These are phyloP conservation scores for Xylogone sp. DNA, from an alignment of 2,329 filamentous ascomycete genomes.

Conservation along the genomic window DNA sequence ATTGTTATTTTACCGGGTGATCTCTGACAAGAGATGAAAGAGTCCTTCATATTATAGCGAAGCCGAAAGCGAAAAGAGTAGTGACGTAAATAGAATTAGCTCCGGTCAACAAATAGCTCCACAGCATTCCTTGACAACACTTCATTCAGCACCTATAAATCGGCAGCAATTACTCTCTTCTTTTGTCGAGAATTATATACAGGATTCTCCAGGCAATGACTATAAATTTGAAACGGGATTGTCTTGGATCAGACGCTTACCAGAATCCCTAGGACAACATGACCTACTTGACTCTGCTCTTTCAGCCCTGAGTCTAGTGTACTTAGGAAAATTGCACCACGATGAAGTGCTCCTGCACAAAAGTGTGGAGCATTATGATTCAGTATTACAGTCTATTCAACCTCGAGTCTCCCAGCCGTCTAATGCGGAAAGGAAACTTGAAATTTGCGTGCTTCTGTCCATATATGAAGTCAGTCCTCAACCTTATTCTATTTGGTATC, in stretches of 20 bases:
- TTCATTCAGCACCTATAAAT: no score
- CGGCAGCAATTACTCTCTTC: no score
- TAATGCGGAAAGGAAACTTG: not conserved
- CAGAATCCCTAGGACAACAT: not conserved
- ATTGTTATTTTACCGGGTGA: no score
- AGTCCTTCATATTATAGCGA: no score
- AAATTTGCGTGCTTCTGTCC: not conserved
- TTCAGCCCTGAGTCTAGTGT: not conserved
- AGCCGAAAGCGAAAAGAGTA: no score
- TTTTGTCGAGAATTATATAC: no score
- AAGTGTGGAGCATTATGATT: not conserved
- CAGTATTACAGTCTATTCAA: not conserved
- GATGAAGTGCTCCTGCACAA: not conserved
- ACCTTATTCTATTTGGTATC: no score
- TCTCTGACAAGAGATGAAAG: no score
- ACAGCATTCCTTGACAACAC: no score
- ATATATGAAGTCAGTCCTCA: not conserved
- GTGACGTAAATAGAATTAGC: no score
- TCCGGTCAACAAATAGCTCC: no score
- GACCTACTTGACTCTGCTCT: not conserved
- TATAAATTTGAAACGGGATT: not conserved
- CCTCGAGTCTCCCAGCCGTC: not conserved
- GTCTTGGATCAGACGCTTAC: not conserved
- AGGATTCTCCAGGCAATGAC: no score
- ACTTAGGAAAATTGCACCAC: not conserved